Evolutionary conservation across 805 yeast genomes (phyloP).

Genomic region (Nakazawaea pomicola): DNA sequence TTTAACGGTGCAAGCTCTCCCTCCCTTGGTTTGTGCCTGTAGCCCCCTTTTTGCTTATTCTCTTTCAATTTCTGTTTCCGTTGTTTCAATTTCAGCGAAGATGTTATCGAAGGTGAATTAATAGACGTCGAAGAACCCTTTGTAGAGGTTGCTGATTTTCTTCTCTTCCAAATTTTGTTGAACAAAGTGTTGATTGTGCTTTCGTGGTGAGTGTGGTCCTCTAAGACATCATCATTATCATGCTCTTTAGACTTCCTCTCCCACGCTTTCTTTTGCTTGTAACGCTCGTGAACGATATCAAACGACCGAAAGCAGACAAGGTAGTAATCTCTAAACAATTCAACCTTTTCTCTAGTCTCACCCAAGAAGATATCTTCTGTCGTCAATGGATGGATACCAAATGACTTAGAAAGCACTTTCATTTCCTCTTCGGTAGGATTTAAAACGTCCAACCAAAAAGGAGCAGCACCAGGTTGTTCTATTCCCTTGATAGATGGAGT

Average conservation of each 20-base stretch:
- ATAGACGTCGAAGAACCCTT: not conserved
- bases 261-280: constrained; percentile 45
- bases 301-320: constrained; percentile 85
- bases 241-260: constrained; percentile 24
- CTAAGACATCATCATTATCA: not conserved
- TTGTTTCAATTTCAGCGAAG: constrained; percentile 15
- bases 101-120: not conserved
- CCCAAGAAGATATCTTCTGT: constrained; percentile 93
- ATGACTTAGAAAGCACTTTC: constrained; percentile 85
- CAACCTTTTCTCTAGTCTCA: constrained; percentile 94
- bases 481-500: constrained; percentile 20
- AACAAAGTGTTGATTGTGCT: not conserved
- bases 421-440: constrained; percentile 96
- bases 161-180: constrained; percentile 17
- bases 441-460: constrained; percentile 91
- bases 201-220: not conserved
- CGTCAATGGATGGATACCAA: constrained; percentile 93
- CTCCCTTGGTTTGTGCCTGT: constrained; percentile 19
- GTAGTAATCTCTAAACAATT: constrained; percentile 84
- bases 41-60: constrained; percentile 16
- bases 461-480: constrained; percentile 37
- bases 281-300: constrained; percentile 72
- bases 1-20: constrained; percentile 83
- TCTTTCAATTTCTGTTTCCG: constrained; percentile 15
- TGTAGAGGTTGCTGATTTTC: constrained; percentile 18